A percentile compares a stretch with the other conserved stretches of the same genome.
Evolutionary conservation across 345 rosid species (phyloP).

Genomic region (Heritiera littoralis): DNA sequence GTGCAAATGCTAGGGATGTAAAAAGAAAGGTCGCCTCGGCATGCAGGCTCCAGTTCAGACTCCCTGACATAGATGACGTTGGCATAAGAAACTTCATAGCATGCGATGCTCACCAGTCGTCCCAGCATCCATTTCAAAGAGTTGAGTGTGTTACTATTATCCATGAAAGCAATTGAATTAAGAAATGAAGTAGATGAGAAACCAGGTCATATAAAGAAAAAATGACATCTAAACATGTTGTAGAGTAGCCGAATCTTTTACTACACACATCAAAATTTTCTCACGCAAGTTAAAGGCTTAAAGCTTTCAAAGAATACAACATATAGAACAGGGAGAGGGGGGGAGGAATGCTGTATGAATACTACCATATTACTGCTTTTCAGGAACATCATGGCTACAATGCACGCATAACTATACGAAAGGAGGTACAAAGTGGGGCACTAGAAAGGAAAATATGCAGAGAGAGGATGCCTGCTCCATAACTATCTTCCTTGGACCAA

Average conservation of each 20-base stretch:
- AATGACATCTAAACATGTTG: neutral
- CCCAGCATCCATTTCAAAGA: too few relatives aligned
- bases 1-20: neutral
- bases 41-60: too few relatives aligned
- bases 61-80: neutral
- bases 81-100: neutral
- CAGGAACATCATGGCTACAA: neutral
- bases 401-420: slow-evolving; percentile 8
- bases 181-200: neutral
- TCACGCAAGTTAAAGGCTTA: neutral
- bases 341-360: neutral
- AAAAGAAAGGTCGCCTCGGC: neutral
- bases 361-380: neutral
- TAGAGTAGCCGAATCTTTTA: neutral
- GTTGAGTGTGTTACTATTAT: neutral
- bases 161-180: neutral
- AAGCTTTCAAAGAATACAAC: slow-evolving; percentile 5
- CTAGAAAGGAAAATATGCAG: neutral
- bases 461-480: slow-evolving; percentile 1
- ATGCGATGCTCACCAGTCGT: too few relatives aligned
- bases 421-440: neutral
- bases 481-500: slow-evolving; percentile 90
- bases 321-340: neutral
- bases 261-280: neutral
- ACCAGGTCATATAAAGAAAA: neutral